phyloP scores from a whole-genome alignment of 345 rosid genomes.

The Gynandropsis gynandra region DNA sequence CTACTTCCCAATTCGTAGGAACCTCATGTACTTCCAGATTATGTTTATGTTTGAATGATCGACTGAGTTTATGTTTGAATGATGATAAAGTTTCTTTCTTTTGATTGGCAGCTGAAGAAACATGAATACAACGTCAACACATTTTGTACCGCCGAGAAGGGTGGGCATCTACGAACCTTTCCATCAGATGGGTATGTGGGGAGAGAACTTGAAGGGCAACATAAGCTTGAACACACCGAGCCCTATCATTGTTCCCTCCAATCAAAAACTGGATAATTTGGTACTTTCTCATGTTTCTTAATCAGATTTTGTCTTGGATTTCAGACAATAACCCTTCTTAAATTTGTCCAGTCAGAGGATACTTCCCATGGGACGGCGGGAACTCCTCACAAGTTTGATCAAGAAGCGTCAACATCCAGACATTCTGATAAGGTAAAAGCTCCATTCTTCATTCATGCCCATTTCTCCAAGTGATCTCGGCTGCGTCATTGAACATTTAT shows the following conservation, averaged over 20 bases:
- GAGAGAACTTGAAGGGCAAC: constrained; percentile 50
- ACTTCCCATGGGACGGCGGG: constrained; percentile 63
- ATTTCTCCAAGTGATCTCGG: neutral
- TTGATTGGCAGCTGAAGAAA: constrained; percentile 16
- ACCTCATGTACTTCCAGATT: constrained; percentile 4
- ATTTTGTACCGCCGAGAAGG: constrained; percentile 68
- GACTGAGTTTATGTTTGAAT: no score
- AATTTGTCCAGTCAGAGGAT: constrained; percentile 70
- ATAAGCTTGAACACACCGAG: constrained; percentile 39
- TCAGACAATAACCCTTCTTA: constrained; percentile 6
- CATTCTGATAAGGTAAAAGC: constrained; percentile 55
- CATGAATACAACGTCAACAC: constrained; percentile 75
- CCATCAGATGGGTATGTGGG: constrained; percentile 84
- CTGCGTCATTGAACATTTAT: neutral
- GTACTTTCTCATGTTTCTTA: constrained; percentile 24
- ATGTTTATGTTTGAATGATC: neutral
- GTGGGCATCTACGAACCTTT: constrained; percentile 67
- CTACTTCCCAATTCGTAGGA: no score
- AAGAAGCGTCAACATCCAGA: constrained; percentile 58
- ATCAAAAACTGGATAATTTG: constrained; percentile 63
- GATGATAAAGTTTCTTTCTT: neutral
- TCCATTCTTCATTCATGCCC: constrained; percentile 1
- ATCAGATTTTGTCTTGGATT: neutral
- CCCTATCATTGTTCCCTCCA: constrained; percentile 41
- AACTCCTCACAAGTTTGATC: constrained; percentile 58